A percentile compares a stretch with the other conserved stretches of the same genome.
Conservation (phyloP, 352 stramenopile species). For the Elongisporangium undulatum region DNA sequence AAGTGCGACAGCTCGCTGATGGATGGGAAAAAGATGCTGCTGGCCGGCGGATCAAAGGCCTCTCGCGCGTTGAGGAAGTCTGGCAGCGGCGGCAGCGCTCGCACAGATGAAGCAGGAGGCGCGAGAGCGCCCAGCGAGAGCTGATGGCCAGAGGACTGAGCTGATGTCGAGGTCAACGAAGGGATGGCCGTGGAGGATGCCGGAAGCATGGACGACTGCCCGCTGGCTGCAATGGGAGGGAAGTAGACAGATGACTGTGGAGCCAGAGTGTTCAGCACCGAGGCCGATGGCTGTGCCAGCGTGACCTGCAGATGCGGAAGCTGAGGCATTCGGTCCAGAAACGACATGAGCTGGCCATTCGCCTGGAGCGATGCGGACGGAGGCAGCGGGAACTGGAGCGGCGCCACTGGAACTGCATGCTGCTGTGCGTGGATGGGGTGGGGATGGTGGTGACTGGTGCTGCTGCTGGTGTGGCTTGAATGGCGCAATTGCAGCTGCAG, state of each 20-base stretch:
- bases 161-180: neutral
- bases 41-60: conserved; percentile 40
- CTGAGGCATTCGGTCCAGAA: conserved; percentile 26
- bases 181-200: neutral
- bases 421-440: conserved; percentile 4
- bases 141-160: conserved; percentile 6
- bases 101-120: conserved; percentile 3
- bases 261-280: conserved; percentile 28
- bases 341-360: conserved; percentile 10
- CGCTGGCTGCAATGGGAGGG: neutral
- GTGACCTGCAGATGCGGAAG: conserved; percentile 52
- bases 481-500: conserved; percentile 15
- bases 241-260: conserved; percentile 5
- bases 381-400: conserved; percentile 33
- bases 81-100: conserved; percentile 46
- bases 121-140: neutral
- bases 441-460: neutral
- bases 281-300: conserved; percentile 31
- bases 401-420: conserved; percentile 7
- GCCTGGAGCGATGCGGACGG: conserved; percentile 10
- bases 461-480: conserved; percentile 3
- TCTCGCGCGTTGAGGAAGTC: conserved; percentile 67
- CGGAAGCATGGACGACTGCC: neutral
- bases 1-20: conserved; percentile 31
- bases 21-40: conserved; percentile 38